Evolutionary conservation across 106 monocot species (phyloP), one percentile per base, ranked within the genome.

Genomic region (Dendrobium nobile): DNA sequence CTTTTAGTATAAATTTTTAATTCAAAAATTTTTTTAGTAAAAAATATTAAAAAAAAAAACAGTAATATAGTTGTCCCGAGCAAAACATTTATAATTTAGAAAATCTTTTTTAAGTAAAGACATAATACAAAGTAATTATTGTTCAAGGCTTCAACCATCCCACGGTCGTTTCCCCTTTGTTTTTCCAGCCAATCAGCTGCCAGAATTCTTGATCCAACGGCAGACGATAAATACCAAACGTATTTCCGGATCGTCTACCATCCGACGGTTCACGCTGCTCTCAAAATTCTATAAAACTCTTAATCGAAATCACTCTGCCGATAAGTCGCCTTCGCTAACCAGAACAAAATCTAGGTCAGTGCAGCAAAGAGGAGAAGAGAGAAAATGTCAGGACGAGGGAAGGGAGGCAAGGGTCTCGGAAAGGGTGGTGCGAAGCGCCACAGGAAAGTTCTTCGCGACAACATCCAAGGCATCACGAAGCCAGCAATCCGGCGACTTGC

Each of bases 341-440:
- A 15, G 33, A 10, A 37, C 3, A 51, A 15, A 51, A 3, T 15
- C 13, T 51, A 13, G 51, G 11, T 11, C 70, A 70, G 15, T 51
- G 10, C 13, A 70, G 33, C 6, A 37, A 13, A 70, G 9, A 31
- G 37, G 15, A 70, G 37, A 4, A 33, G 31, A 37, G 31, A 37
- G 33, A 70, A 70, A 37, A 79, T 79, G 78, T 79, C 59, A 4
- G 59, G 78, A 28, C 9, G 78, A 22, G 78, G 78, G 40, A 79
- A 61, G 78, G 78, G 78, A 28, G 70, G 70, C 31, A 37, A 70
- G 37, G 31, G 70, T 5, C n/a, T 70, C 9, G 70, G 70, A 33
- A 70, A 79, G 78, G 78, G 78, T 1, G 78, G 78, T 0, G 78
- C 78, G n/a, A 79, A 79, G 78, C 78, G 78, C 2, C 78, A 79